Conservation (phyloP, 106 monocot species). For the Dioscorea alata region DNA sequence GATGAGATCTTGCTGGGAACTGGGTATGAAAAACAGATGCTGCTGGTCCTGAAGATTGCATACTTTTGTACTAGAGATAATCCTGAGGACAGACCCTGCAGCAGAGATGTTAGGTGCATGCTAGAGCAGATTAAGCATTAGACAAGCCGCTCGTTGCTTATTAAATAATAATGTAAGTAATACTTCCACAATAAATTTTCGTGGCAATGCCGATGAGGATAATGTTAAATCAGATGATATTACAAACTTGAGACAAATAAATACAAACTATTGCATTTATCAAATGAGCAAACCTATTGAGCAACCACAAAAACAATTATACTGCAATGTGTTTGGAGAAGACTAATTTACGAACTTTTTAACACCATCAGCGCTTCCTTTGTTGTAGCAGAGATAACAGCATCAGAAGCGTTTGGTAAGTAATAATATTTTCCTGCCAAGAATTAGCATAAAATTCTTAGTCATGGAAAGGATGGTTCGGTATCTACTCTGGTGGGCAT, state of each 20-base stretch:
- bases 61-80: constrained; percentile 41
- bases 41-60: constrained; percentile 42
- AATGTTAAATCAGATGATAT: too few relatives aligned
- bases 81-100: constrained; percentile 29
- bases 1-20: constrained; percentile 18
- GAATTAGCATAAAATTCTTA: neutral
- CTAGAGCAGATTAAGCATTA: constrained; percentile 33
- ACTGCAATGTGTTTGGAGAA: too few relatives aligned
- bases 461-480: too few relatives aligned
- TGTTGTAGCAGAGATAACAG: constrained; percentile 90
- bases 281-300: too few relatives aligned
- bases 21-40: constrained; percentile 42
- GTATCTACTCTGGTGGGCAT: neutral
- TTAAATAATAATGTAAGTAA: too few relatives aligned
- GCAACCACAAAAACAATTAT: too few relatives aligned
- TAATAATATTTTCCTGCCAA: constrained; percentile 94
- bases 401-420: constrained; percentile 99
- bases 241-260: too few relatives aligned
- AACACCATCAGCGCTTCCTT: constrained; percentile 72
- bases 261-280: too few relatives aligned
- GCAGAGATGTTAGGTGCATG: constrained; percentile 37
- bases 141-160: neutral
- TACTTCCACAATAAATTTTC: too few relatives aligned
- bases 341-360: constrained; percentile 48
- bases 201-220: too few relatives aligned